These are phyloP conservation scores for Claviceps digitariae DNA, from an alignment of 2,329 filamentous ascomycete species.

Conservation along the genomic window DNA sequence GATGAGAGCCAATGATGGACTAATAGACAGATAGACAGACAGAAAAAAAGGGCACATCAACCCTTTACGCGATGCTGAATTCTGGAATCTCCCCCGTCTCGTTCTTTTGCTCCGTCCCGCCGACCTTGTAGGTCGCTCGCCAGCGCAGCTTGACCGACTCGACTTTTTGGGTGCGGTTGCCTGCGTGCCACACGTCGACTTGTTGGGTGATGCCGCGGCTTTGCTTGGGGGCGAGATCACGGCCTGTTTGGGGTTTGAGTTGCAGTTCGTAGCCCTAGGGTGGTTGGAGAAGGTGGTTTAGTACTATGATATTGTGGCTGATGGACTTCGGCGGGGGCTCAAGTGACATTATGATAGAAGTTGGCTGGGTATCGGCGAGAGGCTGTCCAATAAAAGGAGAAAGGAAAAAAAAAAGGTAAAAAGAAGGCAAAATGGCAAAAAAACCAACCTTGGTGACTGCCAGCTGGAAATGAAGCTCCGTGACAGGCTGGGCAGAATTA, in stretches of 20 bases:
- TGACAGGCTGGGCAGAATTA: slow-evolving; percentile 54
- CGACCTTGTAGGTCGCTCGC: slow-evolving; percentile 69
- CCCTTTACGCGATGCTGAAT: slow-evolving; percentile 52
- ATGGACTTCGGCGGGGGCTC: too few species aligned
- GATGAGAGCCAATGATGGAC: not conserved
- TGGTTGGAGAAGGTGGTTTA: not conserved
- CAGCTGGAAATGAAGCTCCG: slow-evolving; percentile 77
- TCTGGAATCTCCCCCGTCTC: slow-evolving; percentile 79
- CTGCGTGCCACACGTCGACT: slow-evolving; percentile 61
- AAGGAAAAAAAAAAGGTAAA: not conserved
- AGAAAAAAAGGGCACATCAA: not conserved
- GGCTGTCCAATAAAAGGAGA: too few species aligned
- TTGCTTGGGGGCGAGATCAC: slow-evolving; percentile 59
- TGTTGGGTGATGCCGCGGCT: slow-evolving; percentile 66
- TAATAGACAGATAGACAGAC: not conserved
- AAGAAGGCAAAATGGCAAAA: not conserved
- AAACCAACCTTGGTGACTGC: slow-evolving; percentile 76
- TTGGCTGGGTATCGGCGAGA: too few species aligned
- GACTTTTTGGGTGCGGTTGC: slow-evolving; percentile 54
- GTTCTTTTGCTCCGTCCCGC: slow-evolving; percentile 44
- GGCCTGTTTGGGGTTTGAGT: slow-evolving; percentile 74
- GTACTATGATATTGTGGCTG: not conserved
- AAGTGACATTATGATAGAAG: too few species aligned
- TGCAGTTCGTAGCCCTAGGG: slow-evolving; percentile 63
- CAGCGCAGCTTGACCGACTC: slow-evolving; percentile 78